Conservation (phyloP, 805 yeast genomes). For the Saccharomycopsis schoenii region DNA sequence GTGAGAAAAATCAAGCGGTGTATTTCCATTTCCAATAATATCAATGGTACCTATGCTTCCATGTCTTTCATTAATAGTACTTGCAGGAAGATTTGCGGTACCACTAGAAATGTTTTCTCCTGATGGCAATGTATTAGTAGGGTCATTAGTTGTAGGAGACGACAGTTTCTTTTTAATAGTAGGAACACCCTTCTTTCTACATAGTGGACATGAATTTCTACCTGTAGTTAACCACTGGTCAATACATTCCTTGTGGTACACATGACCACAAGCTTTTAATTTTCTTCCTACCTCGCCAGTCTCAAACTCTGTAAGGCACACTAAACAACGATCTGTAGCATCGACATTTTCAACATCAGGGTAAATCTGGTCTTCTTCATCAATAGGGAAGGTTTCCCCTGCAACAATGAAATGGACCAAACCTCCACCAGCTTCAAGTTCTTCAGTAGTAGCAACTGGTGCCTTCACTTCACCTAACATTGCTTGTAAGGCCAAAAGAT, state of each 20-base stretch:
- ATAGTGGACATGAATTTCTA: conserved; percentile 49
- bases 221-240: conserved; percentile 48
- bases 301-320: conserved; percentile 43
- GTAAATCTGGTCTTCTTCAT: conserved; percentile 9
- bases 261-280: conserved; percentile 37
- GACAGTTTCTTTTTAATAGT: conserved; percentile 9
- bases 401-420: conserved; percentile 21
- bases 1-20: not conserved
- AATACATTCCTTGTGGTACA: conserved; percentile 45
- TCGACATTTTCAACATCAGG: conserved; percentile 1
- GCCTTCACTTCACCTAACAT: conserved; percentile 39
- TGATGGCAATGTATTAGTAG: not conserved
- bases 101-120: not conserved
- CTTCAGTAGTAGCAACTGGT: conserved; percentile 33
- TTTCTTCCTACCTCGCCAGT: conserved; percentile 37
- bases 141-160: not conserved
- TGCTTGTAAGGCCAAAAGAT: conserved; percentile 36
- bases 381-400: conserved; percentile 2
- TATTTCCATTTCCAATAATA: not conserved
- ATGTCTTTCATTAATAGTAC: not conserved
- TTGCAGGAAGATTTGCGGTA: not conserved
- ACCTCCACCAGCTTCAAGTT: conserved; percentile 32
- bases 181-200: conserved; percentile 37
- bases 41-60: not conserved
- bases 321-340: conserved; percentile 34